A percentile compares a stretch with the other conserved stretches of the same genome.
Conservation (phyloP, 179 eudicot genomes). For the Camellia oleifera region DNA sequence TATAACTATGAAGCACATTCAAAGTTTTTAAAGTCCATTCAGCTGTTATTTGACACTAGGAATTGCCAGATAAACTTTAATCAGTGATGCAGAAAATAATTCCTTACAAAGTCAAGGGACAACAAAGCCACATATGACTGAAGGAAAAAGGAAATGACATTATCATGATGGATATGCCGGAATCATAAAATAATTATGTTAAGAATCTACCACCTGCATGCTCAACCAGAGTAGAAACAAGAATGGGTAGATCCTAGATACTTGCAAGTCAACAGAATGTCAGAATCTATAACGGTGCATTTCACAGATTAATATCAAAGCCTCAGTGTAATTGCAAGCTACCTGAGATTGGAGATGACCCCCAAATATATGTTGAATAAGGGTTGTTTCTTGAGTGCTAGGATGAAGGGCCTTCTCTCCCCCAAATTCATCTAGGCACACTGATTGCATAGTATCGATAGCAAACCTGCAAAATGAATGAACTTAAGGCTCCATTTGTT, state of each 20-base stretch:
- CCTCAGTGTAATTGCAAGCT: neutral
- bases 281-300: neutral
- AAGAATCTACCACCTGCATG: neutral
- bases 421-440: slow-evolving; percentile 86
- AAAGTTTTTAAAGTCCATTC: neutral
- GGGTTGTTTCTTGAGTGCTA: slow-evolving; percentile 78
- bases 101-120: neutral
- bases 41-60: too few species aligned
- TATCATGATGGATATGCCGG: neutral
- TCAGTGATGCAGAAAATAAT: neutral
- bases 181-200: neutral
- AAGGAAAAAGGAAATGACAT: neutral
- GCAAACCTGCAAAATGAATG: slow-evolving; percentile 57
- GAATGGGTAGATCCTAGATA: neutral
- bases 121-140: neutral
- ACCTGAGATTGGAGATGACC: slow-evolving; percentile 98
- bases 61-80: neutral
- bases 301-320: neutral
- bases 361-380: slow-evolving; percentile 91
- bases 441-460: slow-evolving; percentile 88
- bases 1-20: too few species aligned
- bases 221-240: neutral
- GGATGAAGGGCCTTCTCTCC: slow-evolving; percentile 76
- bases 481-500: neutral
- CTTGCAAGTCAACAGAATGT: neutral